Percentiles rank a stretch among this genome's conserved stretches.
Evolutionary conservation across 1,284 basidiomycete genomes (phyloP).

Genomic region (Ustilago loliicola): DNA sequence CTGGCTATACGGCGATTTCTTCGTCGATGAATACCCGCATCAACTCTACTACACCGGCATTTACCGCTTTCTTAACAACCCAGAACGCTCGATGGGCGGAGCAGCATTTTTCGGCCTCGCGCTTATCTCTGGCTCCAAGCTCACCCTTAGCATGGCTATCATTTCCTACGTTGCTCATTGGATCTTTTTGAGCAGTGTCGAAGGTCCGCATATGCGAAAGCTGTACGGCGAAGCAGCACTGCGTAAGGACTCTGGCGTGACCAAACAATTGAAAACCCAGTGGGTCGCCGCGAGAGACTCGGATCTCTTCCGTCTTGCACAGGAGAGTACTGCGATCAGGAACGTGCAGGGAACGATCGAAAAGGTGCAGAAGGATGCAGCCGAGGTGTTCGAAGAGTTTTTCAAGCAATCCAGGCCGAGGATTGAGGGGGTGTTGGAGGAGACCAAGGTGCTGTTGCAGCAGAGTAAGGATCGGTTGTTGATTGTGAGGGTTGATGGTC

Average conservation of each 20-base stretch:
- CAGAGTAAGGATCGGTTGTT: constrained; percentile 82
- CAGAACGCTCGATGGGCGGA: constrained; percentile 88
- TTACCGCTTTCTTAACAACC: constrained; percentile 92
- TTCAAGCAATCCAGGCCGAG: constrained; percentile 75
- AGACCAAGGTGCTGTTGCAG: constrained; percentile 90
- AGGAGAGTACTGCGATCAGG: constrained; percentile 75
- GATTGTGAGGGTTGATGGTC: constrained; percentile 57
- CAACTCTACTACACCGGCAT: constrained; percentile 96
- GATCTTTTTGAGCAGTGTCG: constrained; percentile 70
- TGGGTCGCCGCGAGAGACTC: constrained; percentile 83
- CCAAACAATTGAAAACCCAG: constrained; percentile 89
- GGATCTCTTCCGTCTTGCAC: constrained; percentile 52
- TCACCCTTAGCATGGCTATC: constrained; percentile 86
- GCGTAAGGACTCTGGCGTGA: constrained; percentile 93
- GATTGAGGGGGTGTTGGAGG: constrained; percentile 76
- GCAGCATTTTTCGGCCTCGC: constrained; percentile 94
- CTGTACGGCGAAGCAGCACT: constrained; percentile 88
- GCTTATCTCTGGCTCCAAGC: constrained; percentile 87
- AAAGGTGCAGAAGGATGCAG: constrained; percentile 92
- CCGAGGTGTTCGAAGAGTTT: constrained; percentile 90
- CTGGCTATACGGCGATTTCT: constrained; percentile 79
- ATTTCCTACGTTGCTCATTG: constrained; percentile 78
- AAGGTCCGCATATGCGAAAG: constrained; percentile 92
- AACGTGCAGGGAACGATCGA: constrained; percentile 94
- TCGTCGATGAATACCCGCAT: constrained; percentile 88